Conservation (phyloP, 192 early-diverging fungal species). For the Podila minutissima region DNA sequence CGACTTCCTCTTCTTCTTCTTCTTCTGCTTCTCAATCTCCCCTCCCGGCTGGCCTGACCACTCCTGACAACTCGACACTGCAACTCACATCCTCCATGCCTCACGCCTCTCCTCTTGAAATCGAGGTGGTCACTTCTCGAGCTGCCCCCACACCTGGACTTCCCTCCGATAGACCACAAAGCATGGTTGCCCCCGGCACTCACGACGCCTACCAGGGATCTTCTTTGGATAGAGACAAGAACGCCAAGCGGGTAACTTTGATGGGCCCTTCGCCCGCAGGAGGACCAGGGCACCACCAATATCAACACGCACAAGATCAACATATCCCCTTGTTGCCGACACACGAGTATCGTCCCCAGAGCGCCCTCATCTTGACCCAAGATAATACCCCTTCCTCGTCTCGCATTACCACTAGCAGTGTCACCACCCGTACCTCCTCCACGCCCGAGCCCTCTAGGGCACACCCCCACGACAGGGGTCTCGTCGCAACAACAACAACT, state of each 20-base stretch:
- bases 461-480: constrained; percentile 22
- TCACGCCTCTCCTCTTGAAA: neutral
- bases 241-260: constrained; percentile 31
- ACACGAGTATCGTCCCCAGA: constrained; percentile 25
- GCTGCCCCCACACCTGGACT: neutral
- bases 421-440: constrained; percentile 38
- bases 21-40: constrained; percentile 2
- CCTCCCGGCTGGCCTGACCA: neutral
- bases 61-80: neutral
- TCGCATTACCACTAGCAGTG: constrained; percentile 40
- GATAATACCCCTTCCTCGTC: constrained; percentile 54
- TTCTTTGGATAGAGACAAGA: neutral
- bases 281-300: neutral
- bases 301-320: constrained; percentile 11
- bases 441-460: constrained; percentile 35
- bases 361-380: constrained; percentile 50
- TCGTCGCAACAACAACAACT: constrained; percentile 2
- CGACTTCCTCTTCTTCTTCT: constrained; percentile 10
- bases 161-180: constrained; percentile 18
- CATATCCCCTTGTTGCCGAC: neutral
- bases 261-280: constrained; percentile 17
- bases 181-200: constrained; percentile 13
- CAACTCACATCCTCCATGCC: neutral
- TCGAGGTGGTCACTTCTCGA: neutral
- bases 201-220: constrained; percentile 12